These are phyloP conservation scores for Chytriomyces sp. DNA, from an alignment of 192 early-diverging fungal genomes.

Conservation along the genomic window DNA sequence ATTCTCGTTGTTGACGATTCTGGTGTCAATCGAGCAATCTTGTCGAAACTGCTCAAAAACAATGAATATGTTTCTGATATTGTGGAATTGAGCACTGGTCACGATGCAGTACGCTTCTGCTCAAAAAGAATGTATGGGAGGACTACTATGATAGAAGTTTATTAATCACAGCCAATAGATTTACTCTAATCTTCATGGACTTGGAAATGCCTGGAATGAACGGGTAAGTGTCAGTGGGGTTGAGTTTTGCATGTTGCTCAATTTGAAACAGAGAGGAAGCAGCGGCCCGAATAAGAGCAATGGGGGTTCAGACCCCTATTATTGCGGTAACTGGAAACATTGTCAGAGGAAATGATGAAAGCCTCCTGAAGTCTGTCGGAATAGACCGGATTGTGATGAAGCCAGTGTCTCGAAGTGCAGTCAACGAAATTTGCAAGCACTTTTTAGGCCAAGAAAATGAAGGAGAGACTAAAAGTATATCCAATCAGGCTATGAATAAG, in stretches of 20 bases:
- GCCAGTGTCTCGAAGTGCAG: slow-evolving; percentile 14
- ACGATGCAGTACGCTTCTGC: slow-evolving; percentile 31
- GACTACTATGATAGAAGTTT: no score
- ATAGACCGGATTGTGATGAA: slow-evolving; percentile 26
- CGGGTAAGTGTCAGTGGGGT: slow-evolving; percentile 15
- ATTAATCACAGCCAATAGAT: no score
- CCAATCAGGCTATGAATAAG: no score
- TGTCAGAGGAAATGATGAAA: slow-evolving; percentile 10
- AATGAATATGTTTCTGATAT: slow-evolving; percentile 3
- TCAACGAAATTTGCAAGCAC: slow-evolving; percentile 10
- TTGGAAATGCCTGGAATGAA: slow-evolving; percentile 44
- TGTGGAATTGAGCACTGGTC: slow-evolving; percentile 29
- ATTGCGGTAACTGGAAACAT: slow-evolving; percentile 36
- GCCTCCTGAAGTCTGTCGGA: slow-evolving; percentile 11
- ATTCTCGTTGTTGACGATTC: slow-evolving; percentile 38
- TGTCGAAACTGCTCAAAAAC: slow-evolving; percentile 24
- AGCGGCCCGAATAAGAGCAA: slow-evolving; percentile 22
- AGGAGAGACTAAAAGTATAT: no score
- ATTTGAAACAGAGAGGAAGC: slow-evolving; percentile 30
- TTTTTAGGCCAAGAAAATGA: not conserved
- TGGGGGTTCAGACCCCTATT: slow-evolving; percentile 26
- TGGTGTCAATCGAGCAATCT: slow-evolving; percentile 13
- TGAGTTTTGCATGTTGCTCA: not conserved
- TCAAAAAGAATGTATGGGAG: no score
- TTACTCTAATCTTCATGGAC: slow-evolving; percentile 40